Conservation (phyloP, 2,329 filamentous ascomycete genomes). For the Arthrobotrys conoides region DNA sequence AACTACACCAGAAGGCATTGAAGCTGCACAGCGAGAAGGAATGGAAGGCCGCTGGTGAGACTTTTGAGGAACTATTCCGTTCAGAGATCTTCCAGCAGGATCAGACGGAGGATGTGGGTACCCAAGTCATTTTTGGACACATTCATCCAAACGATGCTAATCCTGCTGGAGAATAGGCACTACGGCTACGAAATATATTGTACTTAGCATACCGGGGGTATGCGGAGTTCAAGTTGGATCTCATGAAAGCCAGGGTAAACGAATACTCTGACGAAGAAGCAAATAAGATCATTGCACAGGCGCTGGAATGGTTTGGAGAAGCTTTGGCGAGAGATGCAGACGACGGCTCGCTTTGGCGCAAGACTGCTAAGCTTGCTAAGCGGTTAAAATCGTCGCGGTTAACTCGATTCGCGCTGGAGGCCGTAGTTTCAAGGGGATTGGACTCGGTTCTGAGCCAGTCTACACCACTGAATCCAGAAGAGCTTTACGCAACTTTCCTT, state of each 20-base stretch:
- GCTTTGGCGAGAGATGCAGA: constrained; percentile 63
- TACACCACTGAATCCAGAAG: constrained; percentile 62
- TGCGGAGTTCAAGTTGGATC: constrained; percentile 90
- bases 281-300: constrained; percentile 66
- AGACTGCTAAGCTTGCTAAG: constrained; percentile 63
- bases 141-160: constrained; percentile 81
- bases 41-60: constrained; percentile 78
- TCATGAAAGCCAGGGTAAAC: constrained; percentile 67
- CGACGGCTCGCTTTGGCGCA: constrained; percentile 64
- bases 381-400: constrained; percentile 63
- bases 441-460: constrained; percentile 49
- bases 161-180: constrained; percentile 69
- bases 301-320: constrained; percentile 63
- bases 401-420: constrained; percentile 63
- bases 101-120: constrained; percentile 71
- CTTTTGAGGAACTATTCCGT: constrained; percentile 86
- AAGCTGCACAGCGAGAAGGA: constrained; percentile 92
- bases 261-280: constrained; percentile 63
- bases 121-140: constrained; percentile 72
- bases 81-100: constrained; percentile 90
- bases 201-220: constrained; percentile 97
- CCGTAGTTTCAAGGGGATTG: constrained; percentile 58
- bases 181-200: constrained; percentile 72
- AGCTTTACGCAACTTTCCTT: constrained; percentile 62
- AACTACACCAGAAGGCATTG: constrained; percentile 90